A percentile compares a stretch with the other conserved stretches of the same genome.
These are phyloP conservation scores for Trichophyton benhamiae DNA, from an alignment of 2,329 filamentous ascomycete genomes.

Conservation along the genomic window DNA sequence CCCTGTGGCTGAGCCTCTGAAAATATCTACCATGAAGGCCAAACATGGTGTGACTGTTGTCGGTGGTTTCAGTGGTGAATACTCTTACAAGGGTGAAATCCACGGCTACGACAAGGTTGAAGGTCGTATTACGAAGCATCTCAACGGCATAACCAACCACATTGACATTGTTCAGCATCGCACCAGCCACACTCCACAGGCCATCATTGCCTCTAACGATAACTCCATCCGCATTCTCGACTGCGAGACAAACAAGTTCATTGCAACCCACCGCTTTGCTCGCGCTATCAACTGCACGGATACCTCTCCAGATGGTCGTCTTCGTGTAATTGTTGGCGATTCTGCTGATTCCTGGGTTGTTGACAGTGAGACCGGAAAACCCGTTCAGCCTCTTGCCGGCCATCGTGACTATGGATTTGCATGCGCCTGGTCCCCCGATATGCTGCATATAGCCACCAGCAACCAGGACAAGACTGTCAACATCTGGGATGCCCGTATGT, in stretches of 20 bases:
- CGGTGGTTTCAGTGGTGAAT: slow-evolving; percentile 47
- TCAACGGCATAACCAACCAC: slow-evolving; percentile 47
- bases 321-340: slow-evolving; percentile 36
- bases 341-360: slow-evolving; percentile 31
- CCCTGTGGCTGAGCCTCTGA: slow-evolving; percentile 27
- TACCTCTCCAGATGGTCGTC: slow-evolving; percentile 32
- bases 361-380: slow-evolving; percentile 32
- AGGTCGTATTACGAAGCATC: slow-evolving; percentile 39
- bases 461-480: slow-evolving; percentile 37
- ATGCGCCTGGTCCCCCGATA: slow-evolving; percentile 37
- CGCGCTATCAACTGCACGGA: slow-evolving; percentile 35
- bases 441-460: slow-evolving; percentile 36
- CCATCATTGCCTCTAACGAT: slow-evolving; percentile 48
- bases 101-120: slow-evolving; percentile 25
- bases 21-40: slow-evolving; percentile 43
- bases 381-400: slow-evolving; percentile 27
- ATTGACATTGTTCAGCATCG: slow-evolving; percentile 42
- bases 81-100: slow-evolving; percentile 36
- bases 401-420: slow-evolving; percentile 36
- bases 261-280: slow-evolving; percentile 26
- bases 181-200: slow-evolving; percentile 36
- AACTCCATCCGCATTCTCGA: slow-evolving; percentile 43
- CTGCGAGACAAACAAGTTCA: slow-evolving; percentile 34
- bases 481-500: slow-evolving; percentile 36
- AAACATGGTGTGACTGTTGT: slow-evolving; percentile 40